Conservation (phyloP, 768 basidiomycete genomes). For the Phaeolepiota aurea region DNA sequence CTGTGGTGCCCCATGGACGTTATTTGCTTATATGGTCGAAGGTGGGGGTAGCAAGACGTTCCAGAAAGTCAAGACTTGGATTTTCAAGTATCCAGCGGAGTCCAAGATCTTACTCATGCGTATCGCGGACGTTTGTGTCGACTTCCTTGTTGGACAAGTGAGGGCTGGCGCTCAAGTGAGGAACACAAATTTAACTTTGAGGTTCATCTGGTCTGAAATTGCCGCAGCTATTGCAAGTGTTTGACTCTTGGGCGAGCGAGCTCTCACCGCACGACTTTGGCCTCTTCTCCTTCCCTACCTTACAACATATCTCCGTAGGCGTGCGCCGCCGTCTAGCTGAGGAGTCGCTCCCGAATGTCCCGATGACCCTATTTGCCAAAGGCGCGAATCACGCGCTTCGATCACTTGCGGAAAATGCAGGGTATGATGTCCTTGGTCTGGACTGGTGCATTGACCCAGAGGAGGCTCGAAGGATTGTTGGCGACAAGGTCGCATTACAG, state of each 20-base stretch:
- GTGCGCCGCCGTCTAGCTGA: slow-evolving; percentile 53
- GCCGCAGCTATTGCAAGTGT: slow-evolving; percentile 91
- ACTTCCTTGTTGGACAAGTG: slow-evolving; percentile 88
- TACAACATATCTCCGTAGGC: slow-evolving; percentile 60
- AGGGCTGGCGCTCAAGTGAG: slow-evolving; percentile 92
- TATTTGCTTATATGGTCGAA: slow-evolving; percentile 98
- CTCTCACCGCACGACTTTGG: slow-evolving; percentile 83
- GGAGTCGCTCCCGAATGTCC: slow-evolving; percentile 48
- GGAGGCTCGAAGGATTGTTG: slow-evolving; percentile 57
- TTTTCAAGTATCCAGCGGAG: slow-evolving; percentile 84
- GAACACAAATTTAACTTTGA: too few species aligned
- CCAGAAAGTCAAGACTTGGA: slow-evolving; percentile 89
- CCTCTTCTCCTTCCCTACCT: slow-evolving; percentile 75
- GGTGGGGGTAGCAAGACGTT: slow-evolving; percentile 89
- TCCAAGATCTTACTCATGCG: slow-evolving; percentile 67
- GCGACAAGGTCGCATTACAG: slow-evolving; percentile 64
- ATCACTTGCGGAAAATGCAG: slow-evolving; percentile 48
- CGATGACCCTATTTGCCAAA: slow-evolving; percentile 93
- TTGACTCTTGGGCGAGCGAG: slow-evolving; percentile 95
- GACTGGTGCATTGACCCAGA: slow-evolving; percentile 86
- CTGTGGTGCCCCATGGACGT: slow-evolving; percentile 96
- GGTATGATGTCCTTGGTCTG: slow-evolving; percentile 85
- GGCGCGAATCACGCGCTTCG: slow-evolving; percentile 75
- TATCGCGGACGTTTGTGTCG: slow-evolving; percentile 85
- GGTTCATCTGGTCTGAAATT: too few species aligned